Conservation (phyloP, 768 basidiomycete genomes). For the Suillus plorans region DNA sequence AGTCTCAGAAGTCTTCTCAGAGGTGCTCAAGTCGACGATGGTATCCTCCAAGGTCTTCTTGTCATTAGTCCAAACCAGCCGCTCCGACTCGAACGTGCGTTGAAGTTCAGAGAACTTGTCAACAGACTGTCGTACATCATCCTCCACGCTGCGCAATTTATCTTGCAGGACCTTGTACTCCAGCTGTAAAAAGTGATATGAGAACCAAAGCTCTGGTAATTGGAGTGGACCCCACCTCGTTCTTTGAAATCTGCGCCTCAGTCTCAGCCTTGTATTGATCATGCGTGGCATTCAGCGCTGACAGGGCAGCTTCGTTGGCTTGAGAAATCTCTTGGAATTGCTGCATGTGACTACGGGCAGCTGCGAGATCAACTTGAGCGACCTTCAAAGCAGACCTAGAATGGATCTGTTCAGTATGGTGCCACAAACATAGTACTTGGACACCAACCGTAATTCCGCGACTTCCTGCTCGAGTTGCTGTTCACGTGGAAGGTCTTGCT, state of each 20-base stretch:
- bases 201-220: background rate
- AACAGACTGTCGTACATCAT: slow-evolving; percentile 51
- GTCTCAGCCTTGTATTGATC: slow-evolving; percentile 79
- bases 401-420: background rate
- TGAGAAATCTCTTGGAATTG: slow-evolving; percentile 88
- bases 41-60: slow-evolving; percentile 82
- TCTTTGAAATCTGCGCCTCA: slow-evolving; percentile 63
- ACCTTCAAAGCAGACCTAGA: slow-evolving; percentile 72
- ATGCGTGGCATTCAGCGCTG: slow-evolving; percentile 65
- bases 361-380: slow-evolving; percentile 71
- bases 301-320: slow-evolving; percentile 76
- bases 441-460: slow-evolving; percentile 73
- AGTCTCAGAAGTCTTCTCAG: slow-evolving; percentile 65
- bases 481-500: slow-evolving; percentile 59
- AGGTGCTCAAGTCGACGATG: slow-evolving; percentile 76
- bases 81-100: slow-evolving; percentile 66
- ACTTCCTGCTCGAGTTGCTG: slow-evolving; percentile 83
- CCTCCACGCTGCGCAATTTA: slow-evolving; percentile 51
- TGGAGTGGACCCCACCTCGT: slow-evolving; percentile 54
- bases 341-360: slow-evolving; percentile 69
- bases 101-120: slow-evolving; percentile 58
- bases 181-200: slow-evolving; percentile 41
- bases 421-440: background rate
- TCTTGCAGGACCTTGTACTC: slow-evolving; percentile 64
- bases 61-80: slow-evolving; percentile 69